Percentiles rank a stretch among this genome's conserved stretches.
These are phyloP conservation scores for Globisporangium cystogenes DNA, from an alignment of 352 stramenopile species.

Conservation along the genomic window DNA sequence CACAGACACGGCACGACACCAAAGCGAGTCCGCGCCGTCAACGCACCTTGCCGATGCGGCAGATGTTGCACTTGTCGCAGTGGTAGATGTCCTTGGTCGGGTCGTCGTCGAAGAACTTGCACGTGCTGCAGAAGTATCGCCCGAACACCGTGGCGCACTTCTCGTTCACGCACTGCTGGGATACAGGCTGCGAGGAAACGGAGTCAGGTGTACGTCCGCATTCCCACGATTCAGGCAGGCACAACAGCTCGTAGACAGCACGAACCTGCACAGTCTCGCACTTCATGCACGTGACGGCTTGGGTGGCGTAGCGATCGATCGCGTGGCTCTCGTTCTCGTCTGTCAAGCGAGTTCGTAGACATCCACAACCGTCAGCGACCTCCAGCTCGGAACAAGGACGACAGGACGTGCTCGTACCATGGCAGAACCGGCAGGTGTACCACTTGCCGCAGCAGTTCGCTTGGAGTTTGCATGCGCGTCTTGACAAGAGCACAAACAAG, in stretches of 20 bases:
- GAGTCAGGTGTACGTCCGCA: neutral
- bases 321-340: conserved; percentile 82
- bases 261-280: conserved; percentile 68
- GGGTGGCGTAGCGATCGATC: conserved; percentile 93
- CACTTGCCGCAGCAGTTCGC: conserved; percentile 86
- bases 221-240: neutral
- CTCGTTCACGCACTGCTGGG: conserved; percentile 52
- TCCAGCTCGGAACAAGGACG: neutral
- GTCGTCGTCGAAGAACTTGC: conserved; percentile 95
- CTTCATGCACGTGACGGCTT: conserved; percentile 94
- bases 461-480: conserved; percentile 73
- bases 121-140: conserved; percentile 94
- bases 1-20: neutral
- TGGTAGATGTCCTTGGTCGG: conserved; percentile 94
- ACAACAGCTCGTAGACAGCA: neutral
- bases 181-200: conserved; percentile 38
- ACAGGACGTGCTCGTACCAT: conserved; percentile 42
- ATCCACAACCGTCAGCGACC: neutral
- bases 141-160: conserved; percentile 80
- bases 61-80: conserved; percentile 98
- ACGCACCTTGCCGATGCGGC: conserved; percentile 85
- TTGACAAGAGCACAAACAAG: conserved; percentile 16
- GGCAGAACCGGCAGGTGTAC: conserved; percentile 89
- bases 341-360: conserved; percentile 3
- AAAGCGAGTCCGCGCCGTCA: neutral